Base-by-base conservation (phyloP, 2,329 filamentous ascomycete species). In the Aureobasidium namibiae region DNA sequence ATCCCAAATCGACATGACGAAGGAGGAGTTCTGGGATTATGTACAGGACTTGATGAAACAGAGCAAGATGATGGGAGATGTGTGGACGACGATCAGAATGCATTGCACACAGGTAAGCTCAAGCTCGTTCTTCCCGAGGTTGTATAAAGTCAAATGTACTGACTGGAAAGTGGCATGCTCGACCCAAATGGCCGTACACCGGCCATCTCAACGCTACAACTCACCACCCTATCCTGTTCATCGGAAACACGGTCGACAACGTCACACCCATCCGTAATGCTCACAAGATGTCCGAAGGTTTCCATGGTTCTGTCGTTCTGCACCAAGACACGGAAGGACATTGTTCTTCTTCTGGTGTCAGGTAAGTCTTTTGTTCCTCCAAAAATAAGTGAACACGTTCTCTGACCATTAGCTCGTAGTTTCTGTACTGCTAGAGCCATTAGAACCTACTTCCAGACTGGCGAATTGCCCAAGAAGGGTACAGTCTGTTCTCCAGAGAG, bases 161-260 rank as follows among this genome's bases (percentile, higher is more conserved):
- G 42, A 45, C 5, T 42, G 33, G 13, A 41, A 10, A 53, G 23
- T 67, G 63, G 65, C 59, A 64, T 26, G 62, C 61, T 7, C 56
- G 60, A 7, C 53, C 63, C 6, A 52, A 60, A 31, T 64, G 62
- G 64, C 53, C 61, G 11, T 67, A 64, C 38, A 52, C 60, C 16
- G 65, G 65, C 18, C 42, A 63, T 46, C 63, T 67, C 59, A 61
- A 38, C n/a, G 70, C 64, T 61, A 71, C 75, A 26, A 82, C 78
- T 6, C 72, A 75, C 6, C 76, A 81, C 62, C 83, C 83, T 0
- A 72, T 86, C 33, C 73, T 86, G 7, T 81, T 83, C 65, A 70
- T 84, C 13, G 79, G 78, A 36, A 84, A 81, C 65, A 80, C 77
- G 0, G 74, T 79, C 14, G 83, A 86, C 60, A 83, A 84, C 0